These are phyloP conservation scores for Colletotrichum costaricense DNA, from an alignment of 2,329 filamentous ascomycete genomes.

Conservation along the genomic window DNA sequence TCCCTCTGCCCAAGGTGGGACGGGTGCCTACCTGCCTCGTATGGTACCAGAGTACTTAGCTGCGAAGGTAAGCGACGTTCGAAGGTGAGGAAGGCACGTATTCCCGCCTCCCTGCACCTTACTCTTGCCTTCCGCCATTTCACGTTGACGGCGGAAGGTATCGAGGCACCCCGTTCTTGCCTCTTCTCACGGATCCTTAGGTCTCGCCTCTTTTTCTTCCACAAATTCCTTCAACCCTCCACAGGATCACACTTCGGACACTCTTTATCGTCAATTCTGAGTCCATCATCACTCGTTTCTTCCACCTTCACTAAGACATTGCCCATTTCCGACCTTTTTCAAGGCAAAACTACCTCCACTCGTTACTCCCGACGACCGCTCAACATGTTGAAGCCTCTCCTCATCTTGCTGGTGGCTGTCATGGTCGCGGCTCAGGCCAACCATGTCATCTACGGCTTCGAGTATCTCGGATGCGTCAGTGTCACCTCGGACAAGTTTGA, in stretches of 20 bases:
- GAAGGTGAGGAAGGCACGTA: not conserved
- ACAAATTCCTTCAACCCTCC: not conserved
- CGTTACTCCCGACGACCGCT: not conserved
- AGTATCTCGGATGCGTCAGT: conserved; percentile 33
- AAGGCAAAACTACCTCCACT: not conserved
- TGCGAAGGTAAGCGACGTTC: not conserved
- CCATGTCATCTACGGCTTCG: conserved; percentile 21
- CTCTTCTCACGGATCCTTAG: not conserved
- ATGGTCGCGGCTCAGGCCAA: conserved; percentile 12
- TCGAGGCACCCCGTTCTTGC: not conserved
- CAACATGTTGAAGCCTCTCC: not conserved
- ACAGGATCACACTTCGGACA: not conserved
- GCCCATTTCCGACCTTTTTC: not conserved
- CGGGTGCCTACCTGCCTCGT: no score
- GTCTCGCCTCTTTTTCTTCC: not conserved
- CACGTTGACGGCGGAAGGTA: no score
- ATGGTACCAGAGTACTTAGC: not conserved
- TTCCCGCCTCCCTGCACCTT: not conserved
- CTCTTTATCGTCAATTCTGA: not conserved
- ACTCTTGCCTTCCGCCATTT: no score
- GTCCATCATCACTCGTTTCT: not conserved
- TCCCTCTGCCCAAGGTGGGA: no score
- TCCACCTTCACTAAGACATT: not conserved
- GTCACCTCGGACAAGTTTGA: conserved; percentile 18
- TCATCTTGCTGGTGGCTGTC: conserved; percentile 16